These are phyloP conservation scores for Tranzscheliella williamsii DNA, from an alignment of 1,284 basidiomycete species.

Conservation along the genomic window DNA sequence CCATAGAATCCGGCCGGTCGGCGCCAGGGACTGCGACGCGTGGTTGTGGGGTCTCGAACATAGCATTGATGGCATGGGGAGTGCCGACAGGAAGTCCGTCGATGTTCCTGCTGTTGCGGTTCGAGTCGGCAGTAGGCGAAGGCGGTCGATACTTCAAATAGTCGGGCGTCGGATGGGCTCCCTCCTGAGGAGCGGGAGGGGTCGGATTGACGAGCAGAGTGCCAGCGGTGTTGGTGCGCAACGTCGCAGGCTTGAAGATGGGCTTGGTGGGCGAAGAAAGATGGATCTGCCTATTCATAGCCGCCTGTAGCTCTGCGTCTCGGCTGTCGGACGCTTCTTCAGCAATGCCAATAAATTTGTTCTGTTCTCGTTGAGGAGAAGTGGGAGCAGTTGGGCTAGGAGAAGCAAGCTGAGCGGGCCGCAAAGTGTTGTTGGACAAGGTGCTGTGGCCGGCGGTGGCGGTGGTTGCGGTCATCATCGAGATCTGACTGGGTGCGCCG, in stretches of 20 bases:
- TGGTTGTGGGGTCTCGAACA: slow-evolving; percentile 46
- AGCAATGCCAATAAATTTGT: slow-evolving; percentile 30
- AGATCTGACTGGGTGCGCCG: slow-evolving; percentile 42
- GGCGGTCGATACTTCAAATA: slow-evolving; percentile 42
- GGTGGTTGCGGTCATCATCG: slow-evolving; percentile 41
- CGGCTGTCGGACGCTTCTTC: slow-evolving; percentile 22
- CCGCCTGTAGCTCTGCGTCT: slow-evolving; percentile 19
- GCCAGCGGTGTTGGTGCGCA: slow-evolving; percentile 48
- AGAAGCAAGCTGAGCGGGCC: neutral
- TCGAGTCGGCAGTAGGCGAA: slow-evolving; percentile 14
- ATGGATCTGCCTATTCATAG: slow-evolving; percentile 24
- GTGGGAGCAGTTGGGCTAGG: neutral
- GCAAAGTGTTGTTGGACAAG: slow-evolving; percentile 20
- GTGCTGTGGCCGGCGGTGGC: slow-evolving; percentile 45
- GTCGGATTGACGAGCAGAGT: slow-evolving; percentile 45
- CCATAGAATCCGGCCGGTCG: slow-evolving; percentile 48
- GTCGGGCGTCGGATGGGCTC: slow-evolving; percentile 18
- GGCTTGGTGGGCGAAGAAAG: slow-evolving; percentile 4
- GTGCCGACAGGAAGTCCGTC: slow-evolving; percentile 42
- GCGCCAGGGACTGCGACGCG: slow-evolving; percentile 1
- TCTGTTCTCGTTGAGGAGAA: slow-evolving; percentile 21
- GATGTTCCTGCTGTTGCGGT: slow-evolving; percentile 45
- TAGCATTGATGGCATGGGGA: slow-evolving; percentile 31
- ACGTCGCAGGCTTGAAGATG: slow-evolving; percentile 18
- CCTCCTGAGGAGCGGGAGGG: slow-evolving; percentile 18